These are phyloP conservation scores for Calonectria henricotiae DNA, from an alignment of 2,329 filamentous ascomycete genomes.

Conservation along the genomic window DNA sequence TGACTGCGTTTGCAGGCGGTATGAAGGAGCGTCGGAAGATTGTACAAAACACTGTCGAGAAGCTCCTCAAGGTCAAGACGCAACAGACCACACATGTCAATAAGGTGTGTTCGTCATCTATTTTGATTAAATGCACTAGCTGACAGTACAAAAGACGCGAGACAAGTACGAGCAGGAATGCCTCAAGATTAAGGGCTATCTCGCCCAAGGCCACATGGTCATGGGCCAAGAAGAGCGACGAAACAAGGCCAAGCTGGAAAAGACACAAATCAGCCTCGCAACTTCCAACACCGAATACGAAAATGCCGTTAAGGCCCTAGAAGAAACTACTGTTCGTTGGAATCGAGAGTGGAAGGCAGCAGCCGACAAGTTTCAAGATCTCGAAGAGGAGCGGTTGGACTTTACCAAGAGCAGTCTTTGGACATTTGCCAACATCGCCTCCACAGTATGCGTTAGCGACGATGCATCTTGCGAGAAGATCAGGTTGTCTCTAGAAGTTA, in stretches of 20 bases:
- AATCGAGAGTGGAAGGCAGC: conserved; percentile 99
- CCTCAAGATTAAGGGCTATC: conserved; percentile 97
- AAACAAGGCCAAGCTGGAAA: conserved; percentile 98
- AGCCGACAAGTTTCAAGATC: conserved; percentile 98
- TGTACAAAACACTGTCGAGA: conserved; percentile 93
- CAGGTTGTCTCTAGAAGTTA: conserved; percentile 90
- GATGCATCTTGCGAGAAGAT: conserved; percentile 98
- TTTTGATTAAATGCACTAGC: not conserved
- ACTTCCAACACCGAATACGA: conserved; percentile 95
- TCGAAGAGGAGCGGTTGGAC: conserved; percentile 96
- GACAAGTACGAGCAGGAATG: conserved; percentile 98
- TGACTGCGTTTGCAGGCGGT: conserved; percentile 91
- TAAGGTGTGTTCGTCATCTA: conserved; percentile 74
- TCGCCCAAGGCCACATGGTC: conserved; percentile 99
- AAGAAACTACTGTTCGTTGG: conserved; percentile 96
- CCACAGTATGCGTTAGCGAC: conserved; percentile 97
- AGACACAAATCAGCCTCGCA: conserved; percentile 96
- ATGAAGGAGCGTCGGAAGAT: conserved; percentile 99
- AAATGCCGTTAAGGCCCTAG: conserved; percentile 89
- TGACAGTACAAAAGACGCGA: conserved; percentile 75
- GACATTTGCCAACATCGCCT: conserved; percentile 98
- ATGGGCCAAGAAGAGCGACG: conserved; percentile 99
- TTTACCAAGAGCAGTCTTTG: conserved; percentile 98
- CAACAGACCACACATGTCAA: conserved; percentile 93
- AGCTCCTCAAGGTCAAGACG: conserved; percentile 91